Conservation (phyloP, 140 eudicot species). For the Cichorium intybus region DNA sequence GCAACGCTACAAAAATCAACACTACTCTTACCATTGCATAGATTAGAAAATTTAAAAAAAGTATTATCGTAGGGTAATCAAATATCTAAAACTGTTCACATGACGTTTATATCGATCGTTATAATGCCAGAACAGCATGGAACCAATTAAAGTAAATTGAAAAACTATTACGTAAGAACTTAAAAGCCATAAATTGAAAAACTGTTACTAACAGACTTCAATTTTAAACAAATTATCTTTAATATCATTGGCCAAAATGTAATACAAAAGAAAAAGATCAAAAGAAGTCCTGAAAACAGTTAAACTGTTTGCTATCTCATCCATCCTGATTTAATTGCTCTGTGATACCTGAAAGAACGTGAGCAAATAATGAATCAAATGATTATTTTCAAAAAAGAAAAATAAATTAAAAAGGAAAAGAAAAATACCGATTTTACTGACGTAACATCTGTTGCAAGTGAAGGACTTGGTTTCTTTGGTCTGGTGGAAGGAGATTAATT, state of each 20-base stretch:
- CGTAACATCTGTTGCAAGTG: conserved; percentile 93
- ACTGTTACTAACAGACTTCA: background rate
- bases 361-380: background rate
- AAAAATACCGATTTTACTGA: too few species aligned
- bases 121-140: too few species aligned
- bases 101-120: too few species aligned
- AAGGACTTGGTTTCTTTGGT: conserved; percentile 85
- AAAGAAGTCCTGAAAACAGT: background rate
- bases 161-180: too few species aligned
- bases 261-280: background rate
- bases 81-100: background rate
- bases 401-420: too few species aligned
- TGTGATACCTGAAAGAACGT: conserved; percentile 5
- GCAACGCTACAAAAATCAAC: too few species aligned
- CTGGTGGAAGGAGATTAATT: conserved; percentile 76
- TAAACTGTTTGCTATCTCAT: background rate
- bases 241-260: background rate
- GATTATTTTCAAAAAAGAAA: too few species aligned
- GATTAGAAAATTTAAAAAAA: too few species aligned
- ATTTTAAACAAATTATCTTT: background rate
- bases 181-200: too few species aligned
- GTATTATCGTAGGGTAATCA: background rate
- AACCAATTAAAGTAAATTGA: too few species aligned
- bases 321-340: conserved; percentile 8
- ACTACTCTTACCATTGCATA: too few species aligned